A percentile compares a stretch with the other conserved stretches of the same genome.
These are phyloP conservation scores for Mesostigma viride DNA, from an alignment of 139 green algal species.

Conservation along the genomic window DNA sequence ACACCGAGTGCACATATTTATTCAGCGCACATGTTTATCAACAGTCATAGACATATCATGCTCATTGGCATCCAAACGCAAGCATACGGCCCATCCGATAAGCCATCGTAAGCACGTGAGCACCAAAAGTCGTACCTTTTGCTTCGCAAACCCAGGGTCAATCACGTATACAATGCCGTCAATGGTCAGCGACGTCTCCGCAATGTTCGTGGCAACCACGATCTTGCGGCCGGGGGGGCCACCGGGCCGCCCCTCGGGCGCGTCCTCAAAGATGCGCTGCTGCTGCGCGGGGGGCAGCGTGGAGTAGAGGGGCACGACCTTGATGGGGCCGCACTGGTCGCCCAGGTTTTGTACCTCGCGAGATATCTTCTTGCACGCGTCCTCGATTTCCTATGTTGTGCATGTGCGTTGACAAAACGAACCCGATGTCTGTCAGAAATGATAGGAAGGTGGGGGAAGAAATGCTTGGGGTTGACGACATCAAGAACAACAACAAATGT, in stretches of 20 bases:
- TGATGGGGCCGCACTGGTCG: conserved; percentile 65
- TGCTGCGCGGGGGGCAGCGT: conserved; percentile 88
- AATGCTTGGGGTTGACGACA: too few relatives aligned
- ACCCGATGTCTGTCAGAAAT: too few relatives aligned
- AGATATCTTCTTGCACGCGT: conserved; percentile 85
- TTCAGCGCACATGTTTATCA: too few relatives aligned
- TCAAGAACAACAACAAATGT: too few relatives aligned
- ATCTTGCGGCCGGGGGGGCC: conserved; percentile 82
- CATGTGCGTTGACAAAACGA: too few relatives aligned
- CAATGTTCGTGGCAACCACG: conserved; percentile 97
- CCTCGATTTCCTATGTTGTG: conserved; percentile 98
- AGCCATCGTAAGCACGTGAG: too few relatives aligned
- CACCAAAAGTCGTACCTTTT: conserved; percentile 55
- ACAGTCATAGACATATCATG: too few relatives aligned
- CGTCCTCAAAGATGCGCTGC: conserved; percentile 83
- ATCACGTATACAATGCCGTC: conserved; percentile 98
- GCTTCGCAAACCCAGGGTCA: conserved; percentile 90
- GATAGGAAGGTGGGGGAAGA: too few relatives aligned
- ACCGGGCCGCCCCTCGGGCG: conserved; percentile 18
- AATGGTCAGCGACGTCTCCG: conserved; percentile 97
- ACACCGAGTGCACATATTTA: too few relatives aligned
- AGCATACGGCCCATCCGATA: too few relatives aligned
- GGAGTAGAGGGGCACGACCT: conserved; percentile 94
- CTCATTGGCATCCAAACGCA: too few relatives aligned
- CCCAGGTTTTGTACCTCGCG: conserved; percentile 54